These are phyloP conservation scores for Phaeotremella skinneri DNA, from an alignment of 768 basidiomycete species.

Conservation along the genomic window DNA sequence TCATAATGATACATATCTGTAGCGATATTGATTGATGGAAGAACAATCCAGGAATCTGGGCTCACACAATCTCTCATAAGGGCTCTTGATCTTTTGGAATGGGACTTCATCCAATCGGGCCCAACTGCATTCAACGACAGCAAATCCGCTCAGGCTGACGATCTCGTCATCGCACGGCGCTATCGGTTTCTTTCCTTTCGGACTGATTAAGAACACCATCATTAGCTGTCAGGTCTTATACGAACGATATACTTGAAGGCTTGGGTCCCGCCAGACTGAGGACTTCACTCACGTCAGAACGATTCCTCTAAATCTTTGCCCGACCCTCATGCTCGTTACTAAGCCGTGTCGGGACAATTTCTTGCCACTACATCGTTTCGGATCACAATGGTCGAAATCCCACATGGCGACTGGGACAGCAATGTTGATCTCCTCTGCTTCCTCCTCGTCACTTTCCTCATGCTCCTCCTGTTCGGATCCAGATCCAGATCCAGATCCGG, in stretches of 20 bases:
- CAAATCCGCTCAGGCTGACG: slow-evolving; percentile 69
- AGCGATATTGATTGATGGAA: background rate
- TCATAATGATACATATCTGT: background rate
- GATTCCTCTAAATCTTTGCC: slow-evolving; percentile 81
- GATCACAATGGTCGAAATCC: slow-evolving; percentile 99
- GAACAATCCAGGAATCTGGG: slow-evolving; percentile 20
- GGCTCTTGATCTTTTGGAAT: slow-evolving; percentile 86
- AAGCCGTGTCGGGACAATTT: slow-evolving; percentile 81
- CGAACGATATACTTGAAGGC: too few species aligned
- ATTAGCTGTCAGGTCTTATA: too few species aligned
- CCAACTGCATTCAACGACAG: slow-evolving; percentile 99
- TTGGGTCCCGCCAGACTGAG: too few species aligned
- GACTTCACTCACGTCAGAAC: slow-evolving; percentile 81
- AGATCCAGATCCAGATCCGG: slow-evolving; percentile 12
- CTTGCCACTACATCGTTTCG: slow-evolving; percentile 80
- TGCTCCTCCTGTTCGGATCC: slow-evolving; percentile 24
- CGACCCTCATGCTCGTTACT: slow-evolving; percentile 77
- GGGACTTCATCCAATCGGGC: slow-evolving; percentile 92
- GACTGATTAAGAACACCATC: too few species aligned
- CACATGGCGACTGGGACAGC: slow-evolving; percentile 88
- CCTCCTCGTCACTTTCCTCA: slow-evolving; percentile 53
- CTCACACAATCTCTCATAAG: slow-evolving; percentile 84
- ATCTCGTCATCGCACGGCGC: slow-evolving; percentile 82
- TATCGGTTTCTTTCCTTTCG: slow-evolving; percentile 74
- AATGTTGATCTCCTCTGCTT: slow-evolving; percentile 44